A percentile compares a stretch with the other conserved stretches of the same genome.
These are phyloP conservation scores for Boletus vinaceobasis DNA, from an alignment of 768 basidiomycete genomes.

Conservation along the genomic window DNA sequence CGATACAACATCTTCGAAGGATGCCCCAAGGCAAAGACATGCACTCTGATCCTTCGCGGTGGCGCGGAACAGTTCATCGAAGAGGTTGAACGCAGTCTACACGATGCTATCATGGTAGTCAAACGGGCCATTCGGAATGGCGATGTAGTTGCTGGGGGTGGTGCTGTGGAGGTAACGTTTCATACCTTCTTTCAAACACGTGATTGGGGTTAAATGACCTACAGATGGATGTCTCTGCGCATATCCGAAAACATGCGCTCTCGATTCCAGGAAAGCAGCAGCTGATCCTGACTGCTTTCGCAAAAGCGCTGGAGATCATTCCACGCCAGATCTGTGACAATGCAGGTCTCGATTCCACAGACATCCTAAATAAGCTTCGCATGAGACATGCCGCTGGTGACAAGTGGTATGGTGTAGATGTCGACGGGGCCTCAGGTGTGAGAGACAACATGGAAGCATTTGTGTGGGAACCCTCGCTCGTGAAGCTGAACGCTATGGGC, in stretches of 20 bases:
- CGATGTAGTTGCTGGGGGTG: slow-evolving; percentile 95
- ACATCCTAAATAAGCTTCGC: slow-evolving; percentile 93
- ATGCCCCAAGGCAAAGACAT: slow-evolving; percentile 92
- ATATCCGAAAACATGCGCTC: slow-evolving; percentile 85
- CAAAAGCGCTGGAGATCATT: slow-evolving; percentile 95
- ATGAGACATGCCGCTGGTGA: slow-evolving; percentile 92
- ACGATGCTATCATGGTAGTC: slow-evolving; percentile 99
- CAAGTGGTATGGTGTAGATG: slow-evolving; percentile 91
- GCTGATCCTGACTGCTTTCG: slow-evolving; percentile 90
- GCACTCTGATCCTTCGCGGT: slow-evolving; percentile 89
- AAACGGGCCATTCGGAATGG: slow-evolving; percentile 95
- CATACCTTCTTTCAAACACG: not conserved
- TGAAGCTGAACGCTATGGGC: slow-evolving; percentile 93
- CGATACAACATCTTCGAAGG: slow-evolving; percentile 93
- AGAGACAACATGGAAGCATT: slow-evolving; percentile 97
- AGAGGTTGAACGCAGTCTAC: slow-evolving; percentile 94
- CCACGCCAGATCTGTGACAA: slow-evolving; percentile 99
- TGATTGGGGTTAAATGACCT: not conserved
- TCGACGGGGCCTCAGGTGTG: slow-evolving; percentile 84
- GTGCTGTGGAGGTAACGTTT: slow-evolving; percentile 82
- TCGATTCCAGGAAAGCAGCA: slow-evolving; percentile 96
- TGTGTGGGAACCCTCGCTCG: slow-evolving; percentile 96
- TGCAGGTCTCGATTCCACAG: slow-evolving; percentile 95
- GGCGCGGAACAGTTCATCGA: slow-evolving; percentile 99
- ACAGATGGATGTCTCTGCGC: slow-evolving; percentile 96